phyloP scores from a whole-genome alignment of 257 asterid species.

The Nicotiana otophora region DNA sequence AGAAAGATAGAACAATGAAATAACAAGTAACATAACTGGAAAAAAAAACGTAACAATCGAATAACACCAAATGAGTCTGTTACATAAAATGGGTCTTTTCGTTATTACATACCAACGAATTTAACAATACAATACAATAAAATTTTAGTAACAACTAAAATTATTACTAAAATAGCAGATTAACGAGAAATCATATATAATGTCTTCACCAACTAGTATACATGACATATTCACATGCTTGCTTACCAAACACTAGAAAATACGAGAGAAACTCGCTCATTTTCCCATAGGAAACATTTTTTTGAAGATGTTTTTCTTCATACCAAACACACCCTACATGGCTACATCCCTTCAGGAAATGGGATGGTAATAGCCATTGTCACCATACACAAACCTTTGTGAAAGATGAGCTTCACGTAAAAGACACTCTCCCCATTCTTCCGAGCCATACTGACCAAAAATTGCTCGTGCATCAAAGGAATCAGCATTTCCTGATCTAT shows the following conservation, averaged over 20 bases:
- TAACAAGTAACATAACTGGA: too few species aligned
- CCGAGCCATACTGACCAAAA: conserved; percentile 54
- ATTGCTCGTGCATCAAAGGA: conserved; percentile 72
- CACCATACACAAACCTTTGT: conserved; percentile 60
- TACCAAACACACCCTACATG: conserved; percentile 20
- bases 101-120: neutral
- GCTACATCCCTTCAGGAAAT: conserved; percentile 43
- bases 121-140: neutral
- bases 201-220: neutral
- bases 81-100: neutral
- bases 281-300: neutral
- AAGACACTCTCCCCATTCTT: conserved; percentile 84
- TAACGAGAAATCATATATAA: neutral
- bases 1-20: too few species aligned
- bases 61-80: too few species aligned
- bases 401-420: conserved; percentile 84
- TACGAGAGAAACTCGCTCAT: neutral
- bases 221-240: neutral
- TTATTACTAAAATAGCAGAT: neutral
- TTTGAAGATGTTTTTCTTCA: neutral
- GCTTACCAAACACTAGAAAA: neutral
- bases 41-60: too few species aligned
- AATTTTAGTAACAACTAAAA: too few species aligned
- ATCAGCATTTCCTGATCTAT: conserved; percentile 22
- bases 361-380: conserved; percentile 79